Evolutionary conservation across 2,329 filamentous ascomycete genomes (phyloP).

Genomic region (Orbilia oligospora): DNA sequence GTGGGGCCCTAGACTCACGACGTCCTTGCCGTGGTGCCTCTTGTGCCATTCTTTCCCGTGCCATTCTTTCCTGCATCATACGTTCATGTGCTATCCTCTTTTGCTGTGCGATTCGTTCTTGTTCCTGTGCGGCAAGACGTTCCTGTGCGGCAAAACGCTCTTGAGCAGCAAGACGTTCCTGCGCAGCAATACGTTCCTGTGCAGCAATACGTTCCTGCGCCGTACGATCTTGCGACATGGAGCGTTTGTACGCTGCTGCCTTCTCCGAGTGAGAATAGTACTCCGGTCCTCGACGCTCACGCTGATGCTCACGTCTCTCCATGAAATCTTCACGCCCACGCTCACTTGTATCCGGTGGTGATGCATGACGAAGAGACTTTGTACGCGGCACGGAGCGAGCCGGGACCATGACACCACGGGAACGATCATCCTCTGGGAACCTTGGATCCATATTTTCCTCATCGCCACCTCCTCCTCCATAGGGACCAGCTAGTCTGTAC

Average conservation of each 20-base stretch:
- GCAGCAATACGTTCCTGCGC: slow-evolving; percentile 14
- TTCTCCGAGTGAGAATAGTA: slow-evolving; percentile 51
- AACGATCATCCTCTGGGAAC: slow-evolving; percentile 42
- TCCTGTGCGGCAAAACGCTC: too few species aligned
- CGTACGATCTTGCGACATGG: slow-evolving; percentile 46
- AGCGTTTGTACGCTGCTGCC: slow-evolving; percentile 33
- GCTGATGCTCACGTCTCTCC: slow-evolving; percentile 1
- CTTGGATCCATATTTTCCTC: slow-evolving; percentile 51
- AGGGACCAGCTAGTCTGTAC: slow-evolving; percentile 47
- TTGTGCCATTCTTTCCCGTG: neutral
- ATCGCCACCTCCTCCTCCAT: slow-evolving; percentile 16
- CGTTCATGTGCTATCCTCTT: neutral
- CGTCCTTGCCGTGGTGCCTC: slow-evolving; percentile 26
- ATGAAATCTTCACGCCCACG: slow-evolving; percentile 40
- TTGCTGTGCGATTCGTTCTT: neutral
- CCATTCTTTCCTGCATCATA: slow-evolving; percentile 4
- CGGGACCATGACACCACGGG: slow-evolving; percentile 41
- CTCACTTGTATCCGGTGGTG: slow-evolving; percentile 29
- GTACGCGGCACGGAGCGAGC: slow-evolving; percentile 40
- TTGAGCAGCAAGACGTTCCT: too few species aligned
- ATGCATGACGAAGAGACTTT: slow-evolving; percentile 35
- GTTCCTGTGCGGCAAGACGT: neutral
- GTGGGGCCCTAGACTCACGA: slow-evolving; percentile 24
- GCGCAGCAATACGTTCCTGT: neutral
- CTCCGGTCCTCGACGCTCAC: slow-evolving; percentile 9